These are phyloP conservation scores for Phytopythium mirpurense DNA, from an alignment of 352 stramenopile genomes.

Conservation along the genomic window DNA sequence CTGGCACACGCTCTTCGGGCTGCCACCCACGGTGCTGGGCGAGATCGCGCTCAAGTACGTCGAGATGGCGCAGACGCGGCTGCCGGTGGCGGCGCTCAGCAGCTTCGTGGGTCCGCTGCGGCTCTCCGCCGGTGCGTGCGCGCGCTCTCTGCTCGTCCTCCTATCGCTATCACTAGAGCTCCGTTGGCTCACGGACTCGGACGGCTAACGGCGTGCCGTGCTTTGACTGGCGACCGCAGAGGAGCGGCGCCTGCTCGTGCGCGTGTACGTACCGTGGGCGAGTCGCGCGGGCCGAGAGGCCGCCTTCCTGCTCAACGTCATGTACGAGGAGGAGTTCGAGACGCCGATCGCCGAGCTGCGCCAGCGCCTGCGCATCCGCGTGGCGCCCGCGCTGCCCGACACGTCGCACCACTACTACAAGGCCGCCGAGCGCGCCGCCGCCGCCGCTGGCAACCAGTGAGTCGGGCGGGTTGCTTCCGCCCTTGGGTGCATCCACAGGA, in stretches of 20 bases:
- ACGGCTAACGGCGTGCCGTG: background rate
- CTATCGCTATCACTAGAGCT: too few relatives aligned
- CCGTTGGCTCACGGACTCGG: too few relatives aligned
- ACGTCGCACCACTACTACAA: conserved; percentile 21
- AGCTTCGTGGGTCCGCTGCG: conserved; percentile 88
- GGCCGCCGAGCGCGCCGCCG: background rate
- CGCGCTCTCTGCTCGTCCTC: too few relatives aligned
- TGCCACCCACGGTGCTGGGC: conserved; percentile 93
- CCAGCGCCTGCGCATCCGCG: conserved; percentile 40
- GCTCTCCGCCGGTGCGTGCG: conserved; percentile 41
- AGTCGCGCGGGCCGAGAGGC: conserved; percentile 62
- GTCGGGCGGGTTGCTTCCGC: too few relatives aligned
- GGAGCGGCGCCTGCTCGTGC: conserved; percentile 75
- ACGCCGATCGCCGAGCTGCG: conserved; percentile 87
- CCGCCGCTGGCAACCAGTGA: background rate
- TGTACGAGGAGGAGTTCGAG: conserved; percentile 96
- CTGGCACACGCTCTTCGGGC: conserved; percentile 93
- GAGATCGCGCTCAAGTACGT: conserved; percentile 97
- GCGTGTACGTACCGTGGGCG: conserved; percentile 94
- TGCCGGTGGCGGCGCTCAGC: conserved; percentile 93
- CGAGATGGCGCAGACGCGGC: conserved; percentile 94
- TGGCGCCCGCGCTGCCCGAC: conserved; percentile 30
- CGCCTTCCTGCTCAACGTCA: conserved; percentile 89
- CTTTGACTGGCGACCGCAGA: conserved; percentile 4
- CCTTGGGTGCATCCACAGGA: too few relatives aligned